Evolutionary conservation across 2,329 filamentous ascomycete genomes (phyloP).

Genomic region (Botrytis deweyae): DNA sequence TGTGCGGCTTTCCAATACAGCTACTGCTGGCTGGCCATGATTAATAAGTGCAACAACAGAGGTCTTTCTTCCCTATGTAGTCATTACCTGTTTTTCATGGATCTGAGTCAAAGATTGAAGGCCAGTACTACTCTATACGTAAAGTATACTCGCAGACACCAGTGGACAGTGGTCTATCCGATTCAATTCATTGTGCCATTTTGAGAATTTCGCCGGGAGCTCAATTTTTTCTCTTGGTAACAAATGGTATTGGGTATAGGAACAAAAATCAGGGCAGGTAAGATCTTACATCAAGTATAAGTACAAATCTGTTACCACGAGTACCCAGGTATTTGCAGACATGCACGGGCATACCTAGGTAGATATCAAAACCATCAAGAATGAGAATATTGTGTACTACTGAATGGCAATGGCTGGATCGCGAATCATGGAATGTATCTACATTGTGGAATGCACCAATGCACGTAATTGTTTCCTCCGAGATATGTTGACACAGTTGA

Average conservation of each 20-base stretch:
- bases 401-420: background rate
- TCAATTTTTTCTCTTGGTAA: background rate
- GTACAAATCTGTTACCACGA: too few relatives aligned
- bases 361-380: background rate
- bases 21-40: background rate
- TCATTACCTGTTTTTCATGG: background rate
- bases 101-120: background rate
- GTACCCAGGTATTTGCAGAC: background rate
- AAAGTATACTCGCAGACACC: background rate
- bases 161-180: background rate
- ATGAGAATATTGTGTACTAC: background rate
- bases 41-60: background rate
- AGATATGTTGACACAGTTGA: background rate
- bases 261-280: background rate
- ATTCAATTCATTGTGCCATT: background rate
- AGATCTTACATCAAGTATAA: background rate
- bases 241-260: background rate
- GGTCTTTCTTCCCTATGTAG: background rate
- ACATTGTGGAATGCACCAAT: background rate
- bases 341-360: background rate
- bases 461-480: slow-evolving; percentile 1
- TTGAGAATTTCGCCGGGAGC: too few relatives aligned
- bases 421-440: background rate
- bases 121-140: background rate
- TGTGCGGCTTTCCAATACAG: background rate